A percentile compares a stretch with the other conserved stretches of the same genome.
These are phyloP conservation scores for Neofusicoccum sp. DNA, from an alignment of 2,329 filamentous ascomycete genomes.

Conservation along the genomic window DNA sequence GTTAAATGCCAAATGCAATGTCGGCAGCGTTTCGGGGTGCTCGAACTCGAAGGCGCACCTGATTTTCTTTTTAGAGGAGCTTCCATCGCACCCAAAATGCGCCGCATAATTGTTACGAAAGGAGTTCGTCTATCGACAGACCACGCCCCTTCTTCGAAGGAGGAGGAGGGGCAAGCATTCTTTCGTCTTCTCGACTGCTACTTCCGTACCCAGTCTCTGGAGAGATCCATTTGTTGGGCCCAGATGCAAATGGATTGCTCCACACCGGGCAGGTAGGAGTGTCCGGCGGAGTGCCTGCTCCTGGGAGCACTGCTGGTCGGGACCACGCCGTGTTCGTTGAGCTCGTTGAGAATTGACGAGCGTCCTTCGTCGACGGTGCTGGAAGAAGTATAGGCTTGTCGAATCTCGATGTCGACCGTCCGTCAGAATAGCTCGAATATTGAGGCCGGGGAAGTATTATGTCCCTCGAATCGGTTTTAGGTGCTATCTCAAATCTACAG, in stretches of 20 bases:
- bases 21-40: too few species aligned
- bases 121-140: slow-evolving; percentile 6
- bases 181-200: neutral
- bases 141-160: slow-evolving; percentile 3
- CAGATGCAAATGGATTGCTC: slow-evolving; percentile 4
- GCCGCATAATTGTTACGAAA: neutral
- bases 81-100: too few species aligned
- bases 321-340: neutral
- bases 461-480: neutral
- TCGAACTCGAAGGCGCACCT: too few species aligned
- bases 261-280: neutral
- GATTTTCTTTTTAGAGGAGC: neutral
- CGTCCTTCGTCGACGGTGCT: neutral
- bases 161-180: neutral
- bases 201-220: neutral
- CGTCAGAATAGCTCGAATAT: neutral
- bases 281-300: slow-evolving; percentile 7
- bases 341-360: neutral
- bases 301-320: neutral
- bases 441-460: neutral
- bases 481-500: slow-evolving; percentile 4
- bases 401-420: neutral
- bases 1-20: too few species aligned
- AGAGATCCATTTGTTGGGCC: neutral
- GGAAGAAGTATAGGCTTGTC: neutral